Evolutionary conservation across 208 protist genomes (phyloP).

Genomic region (Acanthamoeba pearcei): DNA sequence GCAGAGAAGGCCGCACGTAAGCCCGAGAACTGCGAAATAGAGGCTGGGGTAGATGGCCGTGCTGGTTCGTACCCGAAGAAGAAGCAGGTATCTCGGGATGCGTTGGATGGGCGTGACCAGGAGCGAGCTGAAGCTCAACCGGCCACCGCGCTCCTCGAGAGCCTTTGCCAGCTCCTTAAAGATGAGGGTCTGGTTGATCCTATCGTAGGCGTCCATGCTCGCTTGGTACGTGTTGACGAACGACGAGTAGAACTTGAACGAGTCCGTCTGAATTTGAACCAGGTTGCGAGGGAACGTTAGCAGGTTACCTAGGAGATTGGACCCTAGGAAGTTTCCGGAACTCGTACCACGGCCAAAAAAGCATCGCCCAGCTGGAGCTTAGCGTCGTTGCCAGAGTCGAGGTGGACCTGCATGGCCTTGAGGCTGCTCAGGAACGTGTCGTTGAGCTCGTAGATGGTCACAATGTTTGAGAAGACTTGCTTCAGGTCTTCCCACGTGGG

Average conservation of each 20-base stretch:
- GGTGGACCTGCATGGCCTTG: neutral
- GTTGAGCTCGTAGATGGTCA: constrained; percentile 45
- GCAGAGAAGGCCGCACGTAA: neutral
- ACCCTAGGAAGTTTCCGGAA: neutral
- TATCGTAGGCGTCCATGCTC: neutral
- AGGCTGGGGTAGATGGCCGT: neutral
- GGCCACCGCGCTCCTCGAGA: neutral
- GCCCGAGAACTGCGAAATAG: neutral
- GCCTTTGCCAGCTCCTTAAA: neutral
- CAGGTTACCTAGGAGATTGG: neutral
- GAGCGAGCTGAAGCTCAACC: constrained; percentile 5
- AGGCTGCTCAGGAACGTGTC: neutral
- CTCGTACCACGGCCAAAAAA: neutral
- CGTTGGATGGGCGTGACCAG: constrained; percentile 45
- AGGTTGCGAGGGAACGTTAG: neutral
- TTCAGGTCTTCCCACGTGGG: constrained; percentile 1
- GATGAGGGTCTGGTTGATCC: neutral
- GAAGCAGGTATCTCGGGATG: constrained; percentile 15
- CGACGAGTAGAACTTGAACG: constrained; percentile 60
- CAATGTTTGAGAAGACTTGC: constrained; percentile 16
- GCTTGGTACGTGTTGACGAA: constrained; percentile 39
- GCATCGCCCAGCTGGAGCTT: constrained; percentile 39
- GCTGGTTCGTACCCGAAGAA: neutral
- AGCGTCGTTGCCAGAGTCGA: neutral
- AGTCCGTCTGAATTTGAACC: neutral